These are phyloP conservation scores for Corymbia citriodora DNA, from an alignment of 441 rosid species.

Conservation along the genomic window DNA sequence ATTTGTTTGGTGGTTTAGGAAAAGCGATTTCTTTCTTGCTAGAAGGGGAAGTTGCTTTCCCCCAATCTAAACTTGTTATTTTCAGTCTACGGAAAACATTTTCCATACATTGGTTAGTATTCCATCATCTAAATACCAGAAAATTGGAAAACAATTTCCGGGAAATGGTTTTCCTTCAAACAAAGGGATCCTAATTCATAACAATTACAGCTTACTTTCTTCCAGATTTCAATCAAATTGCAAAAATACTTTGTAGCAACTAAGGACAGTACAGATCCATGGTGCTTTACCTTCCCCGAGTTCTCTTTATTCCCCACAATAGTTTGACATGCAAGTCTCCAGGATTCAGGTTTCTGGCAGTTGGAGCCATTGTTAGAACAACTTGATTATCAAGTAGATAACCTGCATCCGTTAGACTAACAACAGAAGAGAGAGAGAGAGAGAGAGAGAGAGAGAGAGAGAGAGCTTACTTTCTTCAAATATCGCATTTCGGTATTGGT, in stretches of 20 bases:
- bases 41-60: not conserved
- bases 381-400: not conserved
- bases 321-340: constrained; percentile 91
- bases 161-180: too few species aligned
- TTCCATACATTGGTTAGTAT: not conserved
- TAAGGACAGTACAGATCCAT: not conserved
- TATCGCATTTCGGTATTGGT: constrained; percentile 56
- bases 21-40: not conserved
- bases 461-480: constrained; percentile 51
- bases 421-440: not conserved
- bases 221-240: not conserved
- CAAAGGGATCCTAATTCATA: not conserved
- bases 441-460: not conserved
- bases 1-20: not conserved
- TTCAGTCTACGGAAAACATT: accelerated
- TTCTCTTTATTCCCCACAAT: constrained; percentile 83
- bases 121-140: not conserved
- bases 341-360: constrained; percentile 76
- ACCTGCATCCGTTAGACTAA: not conserved
- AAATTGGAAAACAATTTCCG: not conserved
- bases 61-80: not conserved
- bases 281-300: constrained; percentile 63
- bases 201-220: not conserved
- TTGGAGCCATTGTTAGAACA: not conserved
- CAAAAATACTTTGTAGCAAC: not conserved